Evolutionary conservation across 2,329 filamentous ascomycete species (phyloP).

Genomic region (Chaetomiaceae sp.): DNA sequence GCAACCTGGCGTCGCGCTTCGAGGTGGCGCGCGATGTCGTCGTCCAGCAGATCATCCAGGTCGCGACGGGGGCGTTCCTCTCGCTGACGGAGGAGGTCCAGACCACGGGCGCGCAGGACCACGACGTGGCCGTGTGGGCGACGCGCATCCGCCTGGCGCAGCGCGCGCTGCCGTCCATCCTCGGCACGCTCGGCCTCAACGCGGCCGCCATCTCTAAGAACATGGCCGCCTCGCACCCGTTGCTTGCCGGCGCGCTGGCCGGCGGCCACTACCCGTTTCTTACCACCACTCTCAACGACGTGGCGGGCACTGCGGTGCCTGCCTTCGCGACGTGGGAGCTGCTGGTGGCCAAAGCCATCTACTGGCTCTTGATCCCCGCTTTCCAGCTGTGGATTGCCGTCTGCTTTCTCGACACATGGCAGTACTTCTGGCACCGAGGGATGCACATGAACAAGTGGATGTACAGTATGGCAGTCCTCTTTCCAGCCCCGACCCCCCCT

Average conservation of each 20-base stretch:
- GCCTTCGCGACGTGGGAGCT: conserved; percentile 83
- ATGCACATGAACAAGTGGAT: conserved; percentile 99
- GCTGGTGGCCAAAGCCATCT: conserved; percentile 65
- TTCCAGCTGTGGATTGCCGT: conserved; percentile 72
- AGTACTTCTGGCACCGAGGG: conserved; percentile 91
- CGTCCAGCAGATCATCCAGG: conserved; percentile 86
- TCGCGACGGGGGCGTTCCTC: conserved; percentile 60
- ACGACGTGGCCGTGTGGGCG: conserved; percentile 87
- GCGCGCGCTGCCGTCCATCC: conserved; percentile 64
- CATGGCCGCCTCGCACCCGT: conserved; percentile 62
- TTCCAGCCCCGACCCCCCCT: neutral
- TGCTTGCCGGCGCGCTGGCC: conserved; percentile 67
- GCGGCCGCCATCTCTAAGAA: conserved; percentile 68
- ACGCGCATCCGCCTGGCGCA: conserved; percentile 74
- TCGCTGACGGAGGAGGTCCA: conserved; percentile 67
- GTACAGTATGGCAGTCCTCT: conserved; percentile 62
- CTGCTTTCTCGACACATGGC: conserved; percentile 85
- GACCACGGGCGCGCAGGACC: conserved; percentile 69
- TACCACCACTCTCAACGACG: conserved; percentile 50
- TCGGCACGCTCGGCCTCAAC: conserved; percentile 71
- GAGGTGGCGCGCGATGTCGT: conserved; percentile 88
- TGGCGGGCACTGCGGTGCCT: conserved; percentile 50
- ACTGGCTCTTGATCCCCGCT: conserved; percentile 69
- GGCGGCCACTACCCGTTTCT: conserved; percentile 77
- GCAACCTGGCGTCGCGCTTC: conserved; percentile 78